Evolutionary conservation across 768 basidiomycete genomes (phyloP).

Genomic region (Kwoniella pini): DNA sequence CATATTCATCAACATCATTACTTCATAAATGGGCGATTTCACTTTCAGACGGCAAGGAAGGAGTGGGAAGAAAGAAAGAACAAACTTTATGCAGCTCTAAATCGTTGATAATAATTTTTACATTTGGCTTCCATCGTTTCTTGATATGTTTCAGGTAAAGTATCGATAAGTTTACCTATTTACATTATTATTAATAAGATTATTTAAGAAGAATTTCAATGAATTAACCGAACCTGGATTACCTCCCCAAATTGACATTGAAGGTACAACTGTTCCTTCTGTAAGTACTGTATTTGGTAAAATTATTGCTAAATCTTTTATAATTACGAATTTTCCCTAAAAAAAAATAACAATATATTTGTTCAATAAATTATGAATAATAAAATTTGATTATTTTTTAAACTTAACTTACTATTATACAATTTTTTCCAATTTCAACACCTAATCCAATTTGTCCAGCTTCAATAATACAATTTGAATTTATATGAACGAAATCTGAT

Average conservation of each 20-base stretch:
- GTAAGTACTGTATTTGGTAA: slow-evolving; percentile 87
- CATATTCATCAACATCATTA: too few relatives aligned
- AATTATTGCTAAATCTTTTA: slow-evolving; percentile 90
- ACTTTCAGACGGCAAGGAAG: too few relatives aligned
- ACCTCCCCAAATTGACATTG: slow-evolving; percentile 78
- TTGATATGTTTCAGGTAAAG: slow-evolving; percentile 90
- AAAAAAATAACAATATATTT: too few relatives aligned
- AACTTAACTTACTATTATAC: slow-evolving; percentile 72
- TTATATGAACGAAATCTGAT: slow-evolving; percentile 92
- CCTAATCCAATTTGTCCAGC: slow-evolving; percentile 92
- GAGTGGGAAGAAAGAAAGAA: too few relatives aligned
- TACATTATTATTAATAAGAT: background rate
- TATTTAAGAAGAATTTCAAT: background rate
- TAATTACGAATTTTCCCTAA: slow-evolving; percentile 93
- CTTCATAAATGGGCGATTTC: too few relatives aligned
- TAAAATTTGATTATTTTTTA: too few relatives aligned
- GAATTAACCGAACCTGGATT: slow-evolving; percentile 70
- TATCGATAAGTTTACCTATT: slow-evolving; percentile 76
- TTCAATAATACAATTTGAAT: slow-evolving; percentile 83
- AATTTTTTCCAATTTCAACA: slow-evolving; percentile 92
- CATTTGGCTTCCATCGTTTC: slow-evolving; percentile 84
- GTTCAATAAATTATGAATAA: too few relatives aligned
- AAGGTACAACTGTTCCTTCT: slow-evolving; percentile 88
- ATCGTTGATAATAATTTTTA: slow-evolving; percentile 80
- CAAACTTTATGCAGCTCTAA: slow-evolving; percentile 48